Conservation (phyloP, 75 land plant genomes). For the Cupressus sempervirens region DNA sequence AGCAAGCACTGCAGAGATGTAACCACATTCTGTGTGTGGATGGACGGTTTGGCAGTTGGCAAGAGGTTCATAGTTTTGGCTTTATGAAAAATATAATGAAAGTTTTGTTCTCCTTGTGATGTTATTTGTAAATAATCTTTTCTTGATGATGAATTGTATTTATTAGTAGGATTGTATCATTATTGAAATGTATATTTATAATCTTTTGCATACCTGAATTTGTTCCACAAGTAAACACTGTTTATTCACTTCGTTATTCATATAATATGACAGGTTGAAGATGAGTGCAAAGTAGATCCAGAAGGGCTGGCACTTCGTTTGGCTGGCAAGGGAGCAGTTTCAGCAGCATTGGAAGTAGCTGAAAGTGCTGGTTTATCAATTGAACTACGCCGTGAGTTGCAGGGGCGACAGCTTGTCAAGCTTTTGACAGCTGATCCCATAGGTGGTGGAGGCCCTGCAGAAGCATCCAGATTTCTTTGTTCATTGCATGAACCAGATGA, state of each 20-base stretch:
- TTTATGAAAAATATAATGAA: neutral
- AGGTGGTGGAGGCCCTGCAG: slow-evolving; percentile 98
- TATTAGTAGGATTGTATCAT: neutral
- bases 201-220: neutral
- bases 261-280: slow-evolving; percentile 67
- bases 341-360: slow-evolving; percentile 97
- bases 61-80: slow-evolving; percentile 48
- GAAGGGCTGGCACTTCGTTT: slow-evolving; percentile 94
- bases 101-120: neutral
- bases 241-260: neutral
- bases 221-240: neutral
- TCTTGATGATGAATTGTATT: neutral
- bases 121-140: neutral
- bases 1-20: slow-evolving; percentile 79
- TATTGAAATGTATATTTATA: neutral
- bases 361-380: slow-evolving; percentile 83
- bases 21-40: slow-evolving; percentile 79
- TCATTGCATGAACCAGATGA: slow-evolving; percentile 85
- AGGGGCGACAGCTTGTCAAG: slow-evolving; percentile 96
- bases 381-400: slow-evolving; percentile 85
- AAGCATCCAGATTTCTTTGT: slow-evolving; percentile 90
- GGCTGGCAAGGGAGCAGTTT: slow-evolving; percentile 94
- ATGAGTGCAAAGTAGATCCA: slow-evolving; percentile 86
- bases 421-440: slow-evolving; percentile 89
- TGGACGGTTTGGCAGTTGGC: slow-evolving; percentile 75